Evolutionary conservation across 306 rosid genomes (phyloP), one percentile per base, ranked within the genome.

Genomic region (Betula pendula): DNA sequence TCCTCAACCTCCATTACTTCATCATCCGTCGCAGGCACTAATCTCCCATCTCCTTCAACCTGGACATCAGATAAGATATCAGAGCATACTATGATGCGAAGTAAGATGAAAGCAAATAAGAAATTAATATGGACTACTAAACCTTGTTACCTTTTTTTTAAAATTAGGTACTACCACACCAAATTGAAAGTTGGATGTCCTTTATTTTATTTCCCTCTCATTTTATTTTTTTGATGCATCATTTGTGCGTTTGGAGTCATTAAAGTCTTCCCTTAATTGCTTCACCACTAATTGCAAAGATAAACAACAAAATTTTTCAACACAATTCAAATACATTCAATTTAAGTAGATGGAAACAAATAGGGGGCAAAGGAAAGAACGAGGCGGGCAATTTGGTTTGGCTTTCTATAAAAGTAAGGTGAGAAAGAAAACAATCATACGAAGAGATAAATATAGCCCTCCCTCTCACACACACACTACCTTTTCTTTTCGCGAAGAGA

Each of bases 41-140:
- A 89, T 81, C 92, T 95, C 82, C 99, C 99, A 82, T 95, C 96
- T 76, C 97, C 96, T 80, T 90, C 99, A 85, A 95, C 97, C 99
- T 95, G 81, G 71, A 77, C 33, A 80, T 82, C 75, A 80, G n/a
- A 83, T 83, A 72, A 66, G 58, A 59, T 78, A 56, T 35, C 68
- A 67, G 71, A 59, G 11, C 47, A 68, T 76, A 29, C 70, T 66
- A 70, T 49, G 58, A 76, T 75, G 25, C 70, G 31, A 29, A 20
- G 70, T 78, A 31, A 76, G 40, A 60, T 27, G 68, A 60, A 60
- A 14, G 27, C 10, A 60, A 14, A 55, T 16, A 12, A 20, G 49
- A 35, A 2, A 29, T 24, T n/a, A 53, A 55, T 1, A 49, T 16
- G 1, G 19, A 27, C 42, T 9, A 12, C 53, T 44, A 40, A 47